Percentiles rank a stretch among this genome's conserved stretches.
phyloP scores from a whole-genome alignment of 768 basidiomycete genomes.

The Hirschioporus abietinus region DNA sequence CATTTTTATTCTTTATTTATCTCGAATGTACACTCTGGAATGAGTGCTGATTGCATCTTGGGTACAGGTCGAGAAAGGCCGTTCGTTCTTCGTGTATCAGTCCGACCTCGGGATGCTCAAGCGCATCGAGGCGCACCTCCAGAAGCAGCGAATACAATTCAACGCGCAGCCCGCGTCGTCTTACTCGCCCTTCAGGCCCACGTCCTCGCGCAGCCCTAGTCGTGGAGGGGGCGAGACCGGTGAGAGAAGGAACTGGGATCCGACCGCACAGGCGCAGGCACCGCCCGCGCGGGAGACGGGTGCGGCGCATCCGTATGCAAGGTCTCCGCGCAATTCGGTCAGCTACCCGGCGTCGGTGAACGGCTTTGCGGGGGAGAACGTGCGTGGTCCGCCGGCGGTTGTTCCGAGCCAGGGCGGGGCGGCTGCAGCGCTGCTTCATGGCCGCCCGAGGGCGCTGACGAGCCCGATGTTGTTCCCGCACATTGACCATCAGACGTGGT shows the following conservation, averaged over 20 bases:
- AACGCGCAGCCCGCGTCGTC: conserved; percentile 7
- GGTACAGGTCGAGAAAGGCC: conserved; percentile 46
- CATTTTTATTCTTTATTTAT: neutral
- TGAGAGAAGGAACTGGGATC: conserved; percentile 18
- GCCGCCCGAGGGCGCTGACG: conserved; percentile 66
- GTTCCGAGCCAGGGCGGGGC: conserved; percentile 25
- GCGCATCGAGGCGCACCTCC: conserved; percentile 55
- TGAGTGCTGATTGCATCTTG: neutral
- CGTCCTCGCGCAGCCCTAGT: conserved; percentile 30
- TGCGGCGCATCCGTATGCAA: conserved; percentile 9
- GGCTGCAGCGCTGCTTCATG: conserved; percentile 9
- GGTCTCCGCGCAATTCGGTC: conserved; percentile 1
- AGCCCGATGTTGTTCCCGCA: conserved; percentile 58
- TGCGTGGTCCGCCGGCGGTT: conserved; percentile 17
- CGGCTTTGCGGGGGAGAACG: conserved; percentile 7
- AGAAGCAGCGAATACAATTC: conserved; percentile 18
- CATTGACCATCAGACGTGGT: conserved; percentile 86
- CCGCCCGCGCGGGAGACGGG: conserved; percentile 4
- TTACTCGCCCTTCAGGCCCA: conserved; percentile 17
- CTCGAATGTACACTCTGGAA: neutral
- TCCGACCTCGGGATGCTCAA: conserved; percentile 69
- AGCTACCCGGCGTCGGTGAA: conserved; percentile 9
- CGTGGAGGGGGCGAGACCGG: conserved; percentile 24
- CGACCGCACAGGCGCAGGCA: conserved; percentile 6
- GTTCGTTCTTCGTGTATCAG: conserved; percentile 92